Percentiles rank a stretch among this genome's conserved stretches.
These are phyloP conservation scores for Peltaster fructicola DNA, from an alignment of 2,329 filamentous ascomycete species.

Conservation along the genomic window DNA sequence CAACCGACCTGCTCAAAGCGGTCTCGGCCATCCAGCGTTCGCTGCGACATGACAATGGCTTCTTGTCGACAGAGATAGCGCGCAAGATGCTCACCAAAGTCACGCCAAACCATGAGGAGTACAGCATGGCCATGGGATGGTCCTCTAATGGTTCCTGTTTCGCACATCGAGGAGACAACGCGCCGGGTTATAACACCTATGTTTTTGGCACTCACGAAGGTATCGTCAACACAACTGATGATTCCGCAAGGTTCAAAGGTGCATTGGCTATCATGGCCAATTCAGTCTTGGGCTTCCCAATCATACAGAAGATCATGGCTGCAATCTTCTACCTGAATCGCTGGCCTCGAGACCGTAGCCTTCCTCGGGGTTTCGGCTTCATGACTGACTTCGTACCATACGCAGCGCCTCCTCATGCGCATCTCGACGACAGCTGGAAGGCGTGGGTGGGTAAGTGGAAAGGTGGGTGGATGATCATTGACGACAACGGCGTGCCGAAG, in stretches of 20 bases:
- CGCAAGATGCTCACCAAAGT: slow-evolving; percentile 9
- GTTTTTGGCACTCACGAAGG: slow-evolving; percentile 5
- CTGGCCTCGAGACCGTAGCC: slow-evolving; percentile 5
- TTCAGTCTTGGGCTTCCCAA: slow-evolving; percentile 4
- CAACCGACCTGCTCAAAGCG: slow-evolving; percentile 10
- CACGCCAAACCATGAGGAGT: not conserved
- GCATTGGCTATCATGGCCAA: slow-evolving; percentile 9
- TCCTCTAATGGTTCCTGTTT: slow-evolving; percentile 6
- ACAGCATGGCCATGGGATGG: slow-evolving; percentile 9
- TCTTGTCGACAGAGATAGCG: slow-evolving; percentile 7
- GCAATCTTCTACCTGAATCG: slow-evolving; percentile 7
- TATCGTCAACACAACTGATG: slow-evolving; percentile 1
- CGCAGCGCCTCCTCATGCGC: slow-evolving; percentile 3
- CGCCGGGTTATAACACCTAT: slow-evolving; percentile 10
- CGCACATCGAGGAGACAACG: slow-evolving; percentile 9
- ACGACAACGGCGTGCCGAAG: slow-evolving; percentile 1
- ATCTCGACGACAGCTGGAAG: slow-evolving; percentile 1
- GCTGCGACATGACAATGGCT: slow-evolving; percentile 4
- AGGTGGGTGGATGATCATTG: not conserved
- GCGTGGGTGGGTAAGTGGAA: slow-evolving; percentile 2
- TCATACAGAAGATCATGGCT: slow-evolving; percentile 5
- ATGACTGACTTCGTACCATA: slow-evolving; percentile 5
- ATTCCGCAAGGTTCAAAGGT: not conserved
- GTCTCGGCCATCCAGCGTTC: slow-evolving; percentile 9
- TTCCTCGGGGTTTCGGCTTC: slow-evolving; percentile 4